Conservation (phyloP, 2,329 filamentous ascomycete genomes). For the Passalora sequoiae region DNA sequence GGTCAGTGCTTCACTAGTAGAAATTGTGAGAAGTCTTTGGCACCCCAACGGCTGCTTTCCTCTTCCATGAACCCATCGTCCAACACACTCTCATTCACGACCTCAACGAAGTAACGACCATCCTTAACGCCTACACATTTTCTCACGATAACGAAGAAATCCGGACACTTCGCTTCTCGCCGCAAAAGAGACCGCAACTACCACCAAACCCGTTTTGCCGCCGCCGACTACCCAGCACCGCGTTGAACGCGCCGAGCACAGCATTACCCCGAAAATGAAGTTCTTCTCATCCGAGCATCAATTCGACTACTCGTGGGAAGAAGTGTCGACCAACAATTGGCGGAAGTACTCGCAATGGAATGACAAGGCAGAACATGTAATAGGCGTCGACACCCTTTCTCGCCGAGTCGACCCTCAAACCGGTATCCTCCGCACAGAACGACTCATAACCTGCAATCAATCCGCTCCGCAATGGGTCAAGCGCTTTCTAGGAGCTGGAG, state of each 20-base stretch:
- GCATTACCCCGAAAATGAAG: constrained; percentile 59
- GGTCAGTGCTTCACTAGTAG: too few species aligned
- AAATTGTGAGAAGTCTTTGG: too few species aligned
- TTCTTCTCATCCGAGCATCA: constrained; percentile 86
- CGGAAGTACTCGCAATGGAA: constrained; percentile 97
- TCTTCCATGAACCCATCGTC: too few species aligned
- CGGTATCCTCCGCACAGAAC: constrained; percentile 67
- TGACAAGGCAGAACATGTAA: constrained; percentile 93
- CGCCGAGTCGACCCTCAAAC: constrained; percentile 61
- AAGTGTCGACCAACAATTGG: constrained; percentile 97
- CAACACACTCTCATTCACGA: too few species aligned
- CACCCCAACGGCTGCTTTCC: too few species aligned
- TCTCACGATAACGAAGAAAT: too few species aligned
- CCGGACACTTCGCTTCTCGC: too few species aligned
- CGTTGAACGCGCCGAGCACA: constrained; percentile 4
- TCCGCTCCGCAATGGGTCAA: constrained; percentile 75
- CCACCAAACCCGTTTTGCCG: too few species aligned
- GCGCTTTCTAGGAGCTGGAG: constrained; percentile 66
- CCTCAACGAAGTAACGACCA: too few species aligned
- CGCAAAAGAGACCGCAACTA: too few species aligned
- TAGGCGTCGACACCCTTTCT: constrained; percentile 87
- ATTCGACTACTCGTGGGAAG: constrained; percentile 98
- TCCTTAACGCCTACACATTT: too few species aligned
- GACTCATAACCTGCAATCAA: constrained; percentile 60
- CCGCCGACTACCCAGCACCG: background rate